These are phyloP conservation scores for Verticillium tricorpus DNA, from an alignment of 2,329 filamentous ascomycete species.

Conservation along the genomic window DNA sequence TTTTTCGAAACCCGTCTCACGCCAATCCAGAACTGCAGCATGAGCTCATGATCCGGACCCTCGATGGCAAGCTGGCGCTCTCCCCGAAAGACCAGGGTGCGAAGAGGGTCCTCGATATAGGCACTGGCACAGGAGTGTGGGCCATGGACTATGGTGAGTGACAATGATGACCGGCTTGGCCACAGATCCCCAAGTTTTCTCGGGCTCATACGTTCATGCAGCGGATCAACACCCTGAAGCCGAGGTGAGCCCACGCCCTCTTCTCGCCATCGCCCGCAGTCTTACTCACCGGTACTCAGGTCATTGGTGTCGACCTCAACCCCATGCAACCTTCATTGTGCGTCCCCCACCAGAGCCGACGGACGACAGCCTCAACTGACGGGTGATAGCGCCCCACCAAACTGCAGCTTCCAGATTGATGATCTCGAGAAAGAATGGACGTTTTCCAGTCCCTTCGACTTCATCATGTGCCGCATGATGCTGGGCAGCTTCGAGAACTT, in stretches of 20 bases:
- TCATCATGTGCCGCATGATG: slow-evolving; percentile 31
- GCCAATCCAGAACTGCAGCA: slow-evolving; percentile 28
- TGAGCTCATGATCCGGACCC: slow-evolving; percentile 25
- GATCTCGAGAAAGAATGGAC: slow-evolving; percentile 25
- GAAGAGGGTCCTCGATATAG: slow-evolving; percentile 16
- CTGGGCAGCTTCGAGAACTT: slow-evolving; percentile 26
- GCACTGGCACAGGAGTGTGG: slow-evolving; percentile 21
- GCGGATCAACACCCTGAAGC: slow-evolving; percentile 35
- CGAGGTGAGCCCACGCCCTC: slow-evolving; percentile 13
- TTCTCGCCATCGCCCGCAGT: too few relatives aligned
- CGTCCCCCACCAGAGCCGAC: background rate
- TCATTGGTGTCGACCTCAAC: slow-evolving; percentile 48
- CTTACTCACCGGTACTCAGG: slow-evolving; percentile 14
- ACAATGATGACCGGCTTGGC: background rate
- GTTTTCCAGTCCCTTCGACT: slow-evolving; percentile 23
- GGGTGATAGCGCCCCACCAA: slow-evolving; percentile 20
- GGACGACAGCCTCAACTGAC: background rate
- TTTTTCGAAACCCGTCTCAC: background rate
- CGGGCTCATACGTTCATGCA: background rate
- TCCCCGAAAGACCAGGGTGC: slow-evolving; percentile 17
- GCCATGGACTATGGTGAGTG: slow-evolving; percentile 19
- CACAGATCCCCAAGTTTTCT: background rate
- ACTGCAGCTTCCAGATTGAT: slow-evolving; percentile 32
- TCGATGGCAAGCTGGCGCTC: slow-evolving; percentile 22
- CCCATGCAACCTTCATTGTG: slow-evolving; percentile 45